Conservation (phyloP, 306 rosid species). For the Herpetospermum pedunculosum region DNA sequence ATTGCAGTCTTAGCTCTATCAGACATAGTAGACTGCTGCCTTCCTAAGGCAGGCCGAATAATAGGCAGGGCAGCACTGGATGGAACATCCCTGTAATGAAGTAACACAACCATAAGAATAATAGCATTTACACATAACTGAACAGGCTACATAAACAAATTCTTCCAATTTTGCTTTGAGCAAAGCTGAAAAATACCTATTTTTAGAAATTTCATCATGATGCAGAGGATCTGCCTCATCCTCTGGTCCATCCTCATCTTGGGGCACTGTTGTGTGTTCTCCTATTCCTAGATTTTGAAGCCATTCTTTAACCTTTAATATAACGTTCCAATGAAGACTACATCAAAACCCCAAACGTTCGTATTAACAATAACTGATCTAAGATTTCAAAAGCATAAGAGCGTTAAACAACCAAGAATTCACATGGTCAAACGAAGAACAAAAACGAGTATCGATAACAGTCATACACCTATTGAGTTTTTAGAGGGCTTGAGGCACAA, state of each 20-base stretch:
- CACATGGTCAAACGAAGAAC: conserved; percentile 1
- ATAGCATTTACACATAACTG: conserved; percentile 14
- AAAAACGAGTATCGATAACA: background rate
- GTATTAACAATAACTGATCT: background rate
- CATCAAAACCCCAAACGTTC: conserved; percentile 51
- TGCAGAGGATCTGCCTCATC: conserved; percentile 61
- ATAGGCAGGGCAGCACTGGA: conserved; percentile 94
- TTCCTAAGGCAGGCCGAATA: conserved; percentile 86
- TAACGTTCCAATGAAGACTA: conserved; percentile 51
- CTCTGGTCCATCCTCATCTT: conserved; percentile 69
- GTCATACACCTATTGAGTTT: background rate
- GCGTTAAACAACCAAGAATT: background rate
- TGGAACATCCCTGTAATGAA: conserved; percentile 87
- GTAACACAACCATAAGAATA: conserved; percentile 18
- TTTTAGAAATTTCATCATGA: conserved; percentile 60
- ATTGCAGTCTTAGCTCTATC: conserved; percentile 88
- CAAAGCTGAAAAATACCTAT: conserved; percentile 36
- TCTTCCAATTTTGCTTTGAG: background rate
- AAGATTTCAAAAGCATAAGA: background rate
- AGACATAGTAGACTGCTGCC: conserved; percentile 81
- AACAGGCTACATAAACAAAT: conserved; percentile 5
- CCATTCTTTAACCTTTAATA: conserved; percentile 99
- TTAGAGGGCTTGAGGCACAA: background rate
- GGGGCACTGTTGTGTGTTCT: conserved; percentile 55
- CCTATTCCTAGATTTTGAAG: conserved; percentile 99